Evolutionary conservation across 306 rosid genomes (phyloP).

Genomic region (Prunus mira): DNA sequence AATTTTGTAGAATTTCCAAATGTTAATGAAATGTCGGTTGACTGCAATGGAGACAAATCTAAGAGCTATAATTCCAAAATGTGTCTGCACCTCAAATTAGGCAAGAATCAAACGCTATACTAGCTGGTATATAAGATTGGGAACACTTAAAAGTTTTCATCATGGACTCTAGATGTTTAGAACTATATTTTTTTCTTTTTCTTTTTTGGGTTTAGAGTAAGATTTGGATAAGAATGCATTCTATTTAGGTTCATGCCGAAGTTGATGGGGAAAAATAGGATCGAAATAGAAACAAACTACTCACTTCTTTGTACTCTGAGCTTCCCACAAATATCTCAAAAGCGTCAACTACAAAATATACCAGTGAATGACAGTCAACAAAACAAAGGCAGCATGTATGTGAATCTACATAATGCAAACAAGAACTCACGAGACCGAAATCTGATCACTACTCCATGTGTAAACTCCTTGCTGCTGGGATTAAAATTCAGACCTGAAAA

Average conservation of each 20-base stretch:
- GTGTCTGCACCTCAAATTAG: not conserved
- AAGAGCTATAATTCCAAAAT: not conserved
- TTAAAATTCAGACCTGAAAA: constrained; percentile 65
- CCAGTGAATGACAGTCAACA: constrained; percentile 30
- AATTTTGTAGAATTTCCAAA: not conserved
- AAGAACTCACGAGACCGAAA: constrained; percentile 75
- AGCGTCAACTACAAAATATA: constrained; percentile 63
- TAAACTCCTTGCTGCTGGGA: constrained; percentile 60
- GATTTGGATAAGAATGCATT: not conserved
- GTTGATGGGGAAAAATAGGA: constrained; percentile 14
- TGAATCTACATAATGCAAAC: constrained; percentile 17
- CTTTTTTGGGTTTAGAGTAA: not conserved
- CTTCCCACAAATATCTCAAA: constrained; percentile 58
- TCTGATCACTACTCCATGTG: constrained; percentile 69
- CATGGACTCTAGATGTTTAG: not conserved
- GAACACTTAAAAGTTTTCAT: not conserved
- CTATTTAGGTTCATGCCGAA: not conserved
- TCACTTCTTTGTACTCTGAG: constrained; percentile 83
- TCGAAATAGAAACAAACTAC: constrained; percentile 21
- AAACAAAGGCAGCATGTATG: constrained; percentile 23
- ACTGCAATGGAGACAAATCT: not conserved
- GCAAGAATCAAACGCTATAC: not conserved
- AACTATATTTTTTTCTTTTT: too few relatives aligned
- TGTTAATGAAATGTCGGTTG: constrained; percentile 11
- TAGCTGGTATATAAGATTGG: not conserved